These are phyloP conservation scores for Craterostigma plantagineum DNA, from an alignment of 257 asterid genomes.

Conservation along the genomic window DNA sequence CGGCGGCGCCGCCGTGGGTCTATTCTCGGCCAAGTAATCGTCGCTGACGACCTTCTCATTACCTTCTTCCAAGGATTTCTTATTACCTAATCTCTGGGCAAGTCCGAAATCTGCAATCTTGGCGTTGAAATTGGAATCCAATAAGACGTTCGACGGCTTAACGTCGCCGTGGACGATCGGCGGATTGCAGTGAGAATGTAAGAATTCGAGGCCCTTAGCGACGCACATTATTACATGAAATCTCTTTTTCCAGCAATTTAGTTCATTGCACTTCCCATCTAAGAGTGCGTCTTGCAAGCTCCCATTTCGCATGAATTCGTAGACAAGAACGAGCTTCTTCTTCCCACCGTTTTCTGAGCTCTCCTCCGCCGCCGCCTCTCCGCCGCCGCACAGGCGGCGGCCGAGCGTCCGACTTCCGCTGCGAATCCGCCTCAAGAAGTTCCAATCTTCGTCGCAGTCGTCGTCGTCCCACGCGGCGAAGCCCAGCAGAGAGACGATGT, in stretches of 20 bases:
- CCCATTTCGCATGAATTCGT: constrained; percentile 76
- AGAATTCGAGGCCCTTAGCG: constrained; percentile 61
- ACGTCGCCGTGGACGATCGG: constrained; percentile 73
- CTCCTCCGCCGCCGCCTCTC: constrained; percentile 34
- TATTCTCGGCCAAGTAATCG: too few relatives aligned
- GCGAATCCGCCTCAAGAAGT: not conserved
- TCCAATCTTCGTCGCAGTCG: constrained; percentile 9
- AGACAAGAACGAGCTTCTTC: constrained; percentile 40
- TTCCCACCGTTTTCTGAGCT: constrained; percentile 2
- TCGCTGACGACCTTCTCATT: constrained; percentile 46
- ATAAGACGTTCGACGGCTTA: constrained; percentile 67
- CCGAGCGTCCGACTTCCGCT: not conserved
- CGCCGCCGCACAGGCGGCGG: too few relatives aligned
- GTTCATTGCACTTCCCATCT: constrained; percentile 55
- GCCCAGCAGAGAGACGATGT: constrained; percentile 63
- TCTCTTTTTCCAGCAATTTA: constrained; percentile 63
- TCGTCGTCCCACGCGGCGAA: constrained; percentile 53
- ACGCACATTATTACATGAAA: constrained; percentile 34
- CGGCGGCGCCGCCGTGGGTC: too few relatives aligned
- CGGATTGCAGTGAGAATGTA: constrained; percentile 63
- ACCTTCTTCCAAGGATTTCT: constrained; percentile 28
- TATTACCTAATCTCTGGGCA: constrained; percentile 44
- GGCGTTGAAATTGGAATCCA: constrained; percentile 60
- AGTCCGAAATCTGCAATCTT: constrained; percentile 86
- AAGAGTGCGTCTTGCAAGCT: constrained; percentile 69